These are phyloP conservation scores for Inonotus hispidus DNA, from an alignment of 1,284 basidiomycete species.

Conservation along the genomic window DNA sequence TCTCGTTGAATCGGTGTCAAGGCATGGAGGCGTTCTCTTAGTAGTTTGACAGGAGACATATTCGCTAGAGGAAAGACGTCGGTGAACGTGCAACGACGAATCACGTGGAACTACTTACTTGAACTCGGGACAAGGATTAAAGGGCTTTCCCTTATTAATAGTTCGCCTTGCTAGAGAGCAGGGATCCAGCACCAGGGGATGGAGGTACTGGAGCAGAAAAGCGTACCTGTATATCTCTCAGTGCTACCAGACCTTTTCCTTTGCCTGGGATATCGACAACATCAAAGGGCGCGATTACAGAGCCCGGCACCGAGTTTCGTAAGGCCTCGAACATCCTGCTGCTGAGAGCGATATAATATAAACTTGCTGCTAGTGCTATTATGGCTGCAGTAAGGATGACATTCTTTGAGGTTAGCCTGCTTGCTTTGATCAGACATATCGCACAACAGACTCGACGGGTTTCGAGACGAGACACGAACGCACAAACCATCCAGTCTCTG, in stretches of 20 bases:
- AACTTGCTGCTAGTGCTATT: background rate
- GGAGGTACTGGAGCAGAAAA: background rate
- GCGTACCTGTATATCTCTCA: slow-evolving; percentile 33
- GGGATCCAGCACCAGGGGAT: too few species aligned
- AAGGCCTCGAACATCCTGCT: background rate
- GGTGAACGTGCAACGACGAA: background rate
- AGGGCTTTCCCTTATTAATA: slow-evolving; percentile 48
- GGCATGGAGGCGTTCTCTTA: slow-evolving; percentile 33
- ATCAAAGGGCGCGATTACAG: slow-evolving; percentile 22
- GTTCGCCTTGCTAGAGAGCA: slow-evolving; percentile 45
- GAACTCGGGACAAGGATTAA: slow-evolving; percentile 45
- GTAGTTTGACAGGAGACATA: slow-evolving; percentile 38
- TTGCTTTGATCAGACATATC: too few species aligned
- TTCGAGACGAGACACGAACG: too few species aligned
- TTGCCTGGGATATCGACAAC: slow-evolving; percentile 34
- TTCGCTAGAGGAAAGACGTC: slow-evolving; percentile 28
- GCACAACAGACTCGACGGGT: too few species aligned
- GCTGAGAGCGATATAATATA: background rate
- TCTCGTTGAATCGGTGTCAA: slow-evolving; percentile 31
- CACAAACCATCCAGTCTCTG: too few species aligned
- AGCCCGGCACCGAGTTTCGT: background rate
- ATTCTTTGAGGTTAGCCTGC: background rate
- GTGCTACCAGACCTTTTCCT: slow-evolving; percentile 38
- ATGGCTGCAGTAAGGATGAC: background rate
- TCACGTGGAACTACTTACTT: slow-evolving; percentile 31